Evolutionary conservation across 1,284 basidiomycete species (phyloP).

Genomic region (Thelephora terrestris): DNA sequence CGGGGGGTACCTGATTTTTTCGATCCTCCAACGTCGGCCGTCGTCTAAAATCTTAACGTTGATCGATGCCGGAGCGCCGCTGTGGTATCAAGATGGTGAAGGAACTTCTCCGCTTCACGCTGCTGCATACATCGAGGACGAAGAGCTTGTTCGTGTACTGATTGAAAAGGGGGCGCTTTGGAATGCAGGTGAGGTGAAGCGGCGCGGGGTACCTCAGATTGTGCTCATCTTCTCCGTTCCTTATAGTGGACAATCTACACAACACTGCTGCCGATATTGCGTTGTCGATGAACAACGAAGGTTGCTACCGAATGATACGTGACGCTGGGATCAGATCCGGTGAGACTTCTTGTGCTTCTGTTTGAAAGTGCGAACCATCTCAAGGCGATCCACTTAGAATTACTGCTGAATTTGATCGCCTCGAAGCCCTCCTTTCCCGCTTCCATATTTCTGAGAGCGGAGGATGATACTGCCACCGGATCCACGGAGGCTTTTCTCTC

Average conservation of each 20-base stretch:
- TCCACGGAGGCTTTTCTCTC: constrained; percentile 71
- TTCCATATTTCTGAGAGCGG: constrained; percentile 40
- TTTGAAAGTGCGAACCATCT: background rate
- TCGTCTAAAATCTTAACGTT: constrained; percentile 39
- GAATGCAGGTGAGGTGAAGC: constrained; percentile 62
- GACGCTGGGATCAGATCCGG: constrained; percentile 85
- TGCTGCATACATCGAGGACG: constrained; percentile 69
- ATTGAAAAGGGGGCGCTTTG: constrained; percentile 83
- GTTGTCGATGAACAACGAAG: constrained; percentile 70
- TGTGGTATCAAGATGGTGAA: constrained; percentile 88
- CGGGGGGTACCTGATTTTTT: constrained; percentile 47
- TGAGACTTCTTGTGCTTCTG: constrained; percentile 23
- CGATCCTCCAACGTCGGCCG: constrained; percentile 44
- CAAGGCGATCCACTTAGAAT: constrained; percentile 33
- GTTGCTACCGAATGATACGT: constrained; percentile 67
- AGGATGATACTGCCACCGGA: constrained; percentile 60
- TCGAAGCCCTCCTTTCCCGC: constrained; percentile 27
- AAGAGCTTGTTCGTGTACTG: constrained; percentile 52
- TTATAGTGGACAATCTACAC: constrained; percentile 62
- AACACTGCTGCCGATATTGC: constrained; percentile 86
- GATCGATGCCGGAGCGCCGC: constrained; percentile 68
- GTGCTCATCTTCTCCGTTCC: background rate
- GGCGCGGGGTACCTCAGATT: background rate
- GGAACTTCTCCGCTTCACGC: constrained; percentile 83
- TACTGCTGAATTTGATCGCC: constrained; percentile 53